phyloP scores from a whole-genome alignment of 805 yeast species.

The Saturnispora ahearnii region DNA sequence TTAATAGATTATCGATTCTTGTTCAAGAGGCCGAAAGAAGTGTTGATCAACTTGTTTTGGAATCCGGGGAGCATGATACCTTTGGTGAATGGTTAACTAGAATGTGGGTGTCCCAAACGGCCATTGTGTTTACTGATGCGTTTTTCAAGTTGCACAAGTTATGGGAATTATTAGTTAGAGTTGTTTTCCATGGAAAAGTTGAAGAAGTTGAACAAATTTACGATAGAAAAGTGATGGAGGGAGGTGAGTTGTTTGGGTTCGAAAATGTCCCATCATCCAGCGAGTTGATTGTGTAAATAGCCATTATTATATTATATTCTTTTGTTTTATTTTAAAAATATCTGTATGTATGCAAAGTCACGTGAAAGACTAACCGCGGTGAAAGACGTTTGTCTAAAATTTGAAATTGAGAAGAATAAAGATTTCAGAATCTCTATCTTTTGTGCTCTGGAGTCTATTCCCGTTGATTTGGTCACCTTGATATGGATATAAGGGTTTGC shows the following conservation, averaged over 20 bases:
- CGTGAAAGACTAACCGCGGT: background rate
- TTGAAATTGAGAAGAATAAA: background rate
- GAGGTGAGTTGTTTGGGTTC: slow-evolving; percentile 37
- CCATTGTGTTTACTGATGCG: slow-evolving; percentile 12
- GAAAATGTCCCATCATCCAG: slow-evolving; percentile 26
- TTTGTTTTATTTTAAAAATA: background rate
- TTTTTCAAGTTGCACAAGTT: slow-evolving; percentile 9
- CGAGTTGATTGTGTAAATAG: slow-evolving; percentile 17
- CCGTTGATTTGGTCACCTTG: background rate
- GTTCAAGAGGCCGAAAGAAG: slow-evolving; percentile 43
- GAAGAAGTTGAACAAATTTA: slow-evolving; percentile 35
- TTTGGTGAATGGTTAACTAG: slow-evolving; percentile 14
- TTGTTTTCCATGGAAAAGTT: slow-evolving; percentile 20
- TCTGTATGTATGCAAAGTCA: background rate
- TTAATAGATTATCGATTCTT: slow-evolving; percentile 58
- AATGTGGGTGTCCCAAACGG: slow-evolving; percentile 13
- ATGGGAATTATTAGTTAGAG: slow-evolving; percentile 7
- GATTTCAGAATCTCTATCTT: background rate
- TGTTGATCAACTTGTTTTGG: slow-evolving; percentile 12
- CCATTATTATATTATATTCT: background rate
- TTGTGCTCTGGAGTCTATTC: background rate
- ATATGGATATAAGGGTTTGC: background rate
- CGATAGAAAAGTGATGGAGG: slow-evolving; percentile 34
- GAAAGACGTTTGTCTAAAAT: background rate
- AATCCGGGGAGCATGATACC: slow-evolving; percentile 11